Evolutionary conservation across 208 protist genomes (phyloP), one percentile per base, ranked within the genome.

Genomic region (Naegleria lovaniensis): DNA sequence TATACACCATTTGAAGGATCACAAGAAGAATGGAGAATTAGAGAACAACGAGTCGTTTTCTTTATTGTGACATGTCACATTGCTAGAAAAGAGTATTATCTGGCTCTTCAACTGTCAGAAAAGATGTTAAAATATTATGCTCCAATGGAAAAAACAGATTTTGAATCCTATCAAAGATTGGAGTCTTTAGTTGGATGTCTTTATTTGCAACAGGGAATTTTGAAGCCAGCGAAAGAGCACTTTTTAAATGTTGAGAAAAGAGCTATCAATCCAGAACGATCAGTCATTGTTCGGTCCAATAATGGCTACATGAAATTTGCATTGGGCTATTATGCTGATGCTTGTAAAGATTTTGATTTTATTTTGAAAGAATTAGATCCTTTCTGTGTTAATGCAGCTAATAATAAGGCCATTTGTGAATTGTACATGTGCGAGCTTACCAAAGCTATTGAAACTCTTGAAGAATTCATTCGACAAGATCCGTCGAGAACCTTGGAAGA

Each of bases 101-200:
- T 91, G 0, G 90, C 75, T 36, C 3, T 88, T 1, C 9, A 75
- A 38, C 0, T 87, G 4, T 75, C 59, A 5, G 39, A 75, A n/a
- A 67, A 51, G 90, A 6, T 88, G 5, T 38, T 29, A 29, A 39
- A 85, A 36, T n/a, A 58, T 43, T 29, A 87, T 67, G 38, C 89
- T 29, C 15, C 5, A 19, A 33, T 84, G 29, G 33, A 19, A 41
- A 39, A 87, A 51, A 25, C 33, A 87, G 41, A 40, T 51, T 36
- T 51, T 40, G 38, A 48, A 36, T 22, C 36, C 0, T 87, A 39
- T 59, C 36, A 33, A 38, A 41, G 22, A 19, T 41, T 87, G 5
- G 13, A 88, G 7, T 89, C 83, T 11, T 36, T 91, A n/a, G 13
- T 89, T 5, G 90, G 90, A 16, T 88, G 90, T 51, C n/a, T 91